These are phyloP conservation scores for Cercospora sp. DNA, from an alignment of 2,329 filamentous ascomycete genomes.

Conservation along the genomic window DNA sequence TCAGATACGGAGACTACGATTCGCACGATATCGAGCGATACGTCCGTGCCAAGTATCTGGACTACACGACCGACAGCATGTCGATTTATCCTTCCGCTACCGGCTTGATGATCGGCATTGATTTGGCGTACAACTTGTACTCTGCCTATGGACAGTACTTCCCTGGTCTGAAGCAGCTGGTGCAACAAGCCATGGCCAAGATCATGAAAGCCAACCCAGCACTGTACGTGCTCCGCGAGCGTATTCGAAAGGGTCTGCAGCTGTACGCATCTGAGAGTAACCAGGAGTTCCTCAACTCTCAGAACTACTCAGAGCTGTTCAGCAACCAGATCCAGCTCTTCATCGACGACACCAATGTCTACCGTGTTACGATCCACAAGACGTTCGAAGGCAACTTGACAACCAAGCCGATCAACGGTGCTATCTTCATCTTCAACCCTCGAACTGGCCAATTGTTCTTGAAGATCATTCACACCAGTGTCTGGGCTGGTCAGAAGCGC, in stretches of 20 bases:
- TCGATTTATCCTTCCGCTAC: constrained; percentile 97
- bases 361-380: constrained; percentile 99
- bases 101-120: constrained; percentile 95
- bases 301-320: constrained; percentile 98
- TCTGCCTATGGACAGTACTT: constrained; percentile 99
- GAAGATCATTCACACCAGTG: constrained; percentile 99
- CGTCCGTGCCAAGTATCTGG: constrained; percentile 94
- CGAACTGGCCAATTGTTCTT: constrained; percentile 95
- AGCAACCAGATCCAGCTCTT: constrained; percentile 99
- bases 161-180: constrained; percentile 89
- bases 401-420: constrained; percentile 98
- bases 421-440: constrained; percentile 99
- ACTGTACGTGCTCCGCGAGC: constrained; percentile 91
- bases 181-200: constrained; percentile 99
- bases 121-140: constrained; percentile 97
- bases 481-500: constrained; percentile 99
- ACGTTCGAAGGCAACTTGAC: constrained; percentile 99
- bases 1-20: constrained; percentile 97
- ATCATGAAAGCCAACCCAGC: constrained; percentile 99
- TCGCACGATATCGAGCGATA: constrained; percentile 99
- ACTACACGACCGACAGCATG: constrained; percentile 98
- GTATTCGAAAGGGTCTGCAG: constrained; percentile 97
- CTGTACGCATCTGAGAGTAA: constrained; percentile 98
- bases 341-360: constrained; percentile 98
- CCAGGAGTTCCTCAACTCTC: constrained; percentile 98